Percentiles rank a stretch among this genome's conserved stretches.
These are phyloP conservation scores for Apiospora sp. DNA, from an alignment of 2,329 filamentous ascomycete species.

Conservation along the genomic window DNA sequence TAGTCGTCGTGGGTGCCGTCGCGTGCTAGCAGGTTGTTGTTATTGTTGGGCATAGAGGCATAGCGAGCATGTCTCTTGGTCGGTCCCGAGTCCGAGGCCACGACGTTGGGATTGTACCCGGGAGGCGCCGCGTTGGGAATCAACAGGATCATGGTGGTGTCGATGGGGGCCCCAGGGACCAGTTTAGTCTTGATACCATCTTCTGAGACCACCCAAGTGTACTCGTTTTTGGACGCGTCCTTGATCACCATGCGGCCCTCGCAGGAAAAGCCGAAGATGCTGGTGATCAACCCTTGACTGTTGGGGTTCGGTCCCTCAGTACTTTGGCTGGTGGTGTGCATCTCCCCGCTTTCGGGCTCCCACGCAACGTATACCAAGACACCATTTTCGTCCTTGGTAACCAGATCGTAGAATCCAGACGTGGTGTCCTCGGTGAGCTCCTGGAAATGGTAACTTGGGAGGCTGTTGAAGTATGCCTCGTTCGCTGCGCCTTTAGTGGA, in stretches of 20 bases:
- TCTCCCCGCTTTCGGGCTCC: slow-evolving; percentile 4
- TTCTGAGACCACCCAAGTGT: not conserved
- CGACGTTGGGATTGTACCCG: not conserved
- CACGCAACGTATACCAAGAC: not conserved
- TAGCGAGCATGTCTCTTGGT: not conserved
- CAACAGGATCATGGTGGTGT: not conserved
- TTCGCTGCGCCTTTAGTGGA: not conserved
- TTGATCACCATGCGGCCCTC: slow-evolving; percentile 11
- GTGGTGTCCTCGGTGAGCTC: not conserved
- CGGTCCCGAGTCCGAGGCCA: no score
- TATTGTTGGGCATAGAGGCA: not conserved
- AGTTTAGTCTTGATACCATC: not conserved
- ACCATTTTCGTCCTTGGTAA: not conserved
- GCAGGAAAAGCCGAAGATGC: slow-evolving; percentile 24
- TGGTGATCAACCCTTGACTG: slow-evolving; percentile 9
- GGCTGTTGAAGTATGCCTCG: not conserved
- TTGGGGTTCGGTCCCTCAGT: not conserved
- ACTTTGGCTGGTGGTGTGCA: slow-evolving; percentile 5
- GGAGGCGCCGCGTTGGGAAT: no score
- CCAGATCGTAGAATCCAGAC: not conserved
- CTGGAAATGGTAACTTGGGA: not conserved
- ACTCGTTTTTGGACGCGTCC: not conserved
- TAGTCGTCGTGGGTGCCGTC: not conserved
- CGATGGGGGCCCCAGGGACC: no score
- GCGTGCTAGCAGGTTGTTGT: not conserved